Evolutionary conservation across 1,139 yeast species (phyloP).

Genomic region (Meyerozyma elateridarum): DNA sequence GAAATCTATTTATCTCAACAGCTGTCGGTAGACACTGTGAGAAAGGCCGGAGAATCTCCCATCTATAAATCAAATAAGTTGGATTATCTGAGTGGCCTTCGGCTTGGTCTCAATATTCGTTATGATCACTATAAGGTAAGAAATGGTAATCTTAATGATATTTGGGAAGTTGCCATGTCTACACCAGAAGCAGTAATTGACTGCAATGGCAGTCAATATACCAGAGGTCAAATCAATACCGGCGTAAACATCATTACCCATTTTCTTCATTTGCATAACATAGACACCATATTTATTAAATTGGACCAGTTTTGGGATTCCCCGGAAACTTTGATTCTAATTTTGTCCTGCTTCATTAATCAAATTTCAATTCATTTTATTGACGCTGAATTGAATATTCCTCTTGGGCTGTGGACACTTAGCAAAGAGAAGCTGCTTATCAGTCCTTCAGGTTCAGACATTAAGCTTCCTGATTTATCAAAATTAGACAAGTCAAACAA

Average conservation of each 20-base stretch:
- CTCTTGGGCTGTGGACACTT: too few relatives aligned
- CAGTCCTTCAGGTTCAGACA: too few relatives aligned
- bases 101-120: constrained; percentile 63
- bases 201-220: constrained; percentile 16
- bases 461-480: too few relatives aligned
- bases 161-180: constrained; percentile 47
- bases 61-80: constrained; percentile 59
- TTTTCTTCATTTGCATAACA: too few relatives aligned
- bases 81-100: constrained; percentile 56
- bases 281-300: too few relatives aligned
- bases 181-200: constrained; percentile 11
- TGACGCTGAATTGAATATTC: too few relatives aligned
- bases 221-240: constrained; percentile 23
- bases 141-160: constrained; percentile 64
- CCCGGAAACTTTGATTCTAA: constrained; percentile 19
- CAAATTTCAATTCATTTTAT: constrained; percentile 23
- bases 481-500: too few relatives aligned
- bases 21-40: constrained; percentile 50
- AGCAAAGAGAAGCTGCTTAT: too few relatives aligned
- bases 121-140: constrained; percentile 57
- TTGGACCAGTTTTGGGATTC: constrained; percentile 14
- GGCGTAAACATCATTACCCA: too few relatives aligned
- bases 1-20: constrained; percentile 58
- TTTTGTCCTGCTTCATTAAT: constrained; percentile 27
- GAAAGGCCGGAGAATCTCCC: constrained; percentile 58